Conservation (phyloP, 164 flowering plant species). For the Cinnamomum micranthum region DNA sequence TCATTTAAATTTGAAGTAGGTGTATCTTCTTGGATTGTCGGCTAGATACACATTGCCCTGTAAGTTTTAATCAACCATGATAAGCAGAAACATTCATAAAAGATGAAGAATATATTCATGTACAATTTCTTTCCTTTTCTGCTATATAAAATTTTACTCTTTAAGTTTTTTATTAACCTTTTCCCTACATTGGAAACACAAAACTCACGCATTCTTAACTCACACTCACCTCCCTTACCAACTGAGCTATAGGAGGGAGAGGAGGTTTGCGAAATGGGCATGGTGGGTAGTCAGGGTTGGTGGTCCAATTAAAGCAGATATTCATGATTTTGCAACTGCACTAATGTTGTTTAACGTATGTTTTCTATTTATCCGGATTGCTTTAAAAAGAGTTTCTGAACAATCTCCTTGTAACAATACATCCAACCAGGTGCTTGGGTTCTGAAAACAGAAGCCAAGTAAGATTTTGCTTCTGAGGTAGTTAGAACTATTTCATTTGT, state of each 20-base stretch:
- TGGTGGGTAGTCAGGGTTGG: not conserved
- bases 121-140: too few species aligned
- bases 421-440: conserved; percentile 76
- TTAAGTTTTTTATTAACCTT: too few species aligned
- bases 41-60: not conserved
- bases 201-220: too few species aligned
- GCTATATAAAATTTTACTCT: not conserved
- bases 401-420: conserved; percentile 73
- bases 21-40: too few species aligned
- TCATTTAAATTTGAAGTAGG: not conserved
- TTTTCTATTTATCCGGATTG: conserved; percentile 55
- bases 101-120: not conserved
- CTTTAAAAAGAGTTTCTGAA: conserved; percentile 68
- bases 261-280: too few species aligned
- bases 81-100: not conserved
- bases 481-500: conserved; percentile 8
- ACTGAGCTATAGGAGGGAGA: too few species aligned
- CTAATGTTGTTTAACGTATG: not conserved
- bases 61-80: too few species aligned
- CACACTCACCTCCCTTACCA: too few species aligned
- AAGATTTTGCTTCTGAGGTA: not conserved
- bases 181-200: too few species aligned
- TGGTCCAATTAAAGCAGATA: not conserved
- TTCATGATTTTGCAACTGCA: not conserved
- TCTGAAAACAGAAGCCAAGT: not conserved